Conservation (phyloP, 2,329 filamentous ascomycete genomes). For the Exophiala alcalophila region DNA sequence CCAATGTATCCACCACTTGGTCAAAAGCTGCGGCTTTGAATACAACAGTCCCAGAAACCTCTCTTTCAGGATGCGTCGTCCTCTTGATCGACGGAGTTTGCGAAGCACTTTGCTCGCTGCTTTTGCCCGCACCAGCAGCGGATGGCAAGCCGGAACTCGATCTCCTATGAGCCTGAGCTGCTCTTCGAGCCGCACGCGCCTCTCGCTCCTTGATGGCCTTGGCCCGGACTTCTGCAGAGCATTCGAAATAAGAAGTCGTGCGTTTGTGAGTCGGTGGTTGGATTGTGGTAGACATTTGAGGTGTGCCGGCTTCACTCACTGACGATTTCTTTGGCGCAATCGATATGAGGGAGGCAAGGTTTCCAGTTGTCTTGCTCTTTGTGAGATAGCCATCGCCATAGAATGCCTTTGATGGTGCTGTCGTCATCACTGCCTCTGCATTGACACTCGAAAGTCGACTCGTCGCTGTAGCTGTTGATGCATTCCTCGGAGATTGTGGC, state of each 20-base stretch:
- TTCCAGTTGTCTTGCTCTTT: constrained; percentile 29
- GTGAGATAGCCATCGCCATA: constrained; percentile 18
- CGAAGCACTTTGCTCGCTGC: not conserved
- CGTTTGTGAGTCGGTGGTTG: constrained; percentile 4
- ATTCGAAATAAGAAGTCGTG: constrained; percentile 16
- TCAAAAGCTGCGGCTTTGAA: constrained; percentile 1
- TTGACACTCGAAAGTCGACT: constrained; percentile 23
- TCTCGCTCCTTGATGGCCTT: constrained; percentile 16
- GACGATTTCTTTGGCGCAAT: constrained; percentile 11
- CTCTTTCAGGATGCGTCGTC: not conserved
- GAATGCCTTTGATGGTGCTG: constrained; percentile 3
- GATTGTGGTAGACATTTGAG: not conserved
- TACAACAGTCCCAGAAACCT: not conserved
- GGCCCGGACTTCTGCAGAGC: constrained; percentile 14
- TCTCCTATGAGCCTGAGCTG: constrained; percentile 9
- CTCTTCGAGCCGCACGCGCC: constrained; percentile 10
- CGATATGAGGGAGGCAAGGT: constrained; percentile 21
- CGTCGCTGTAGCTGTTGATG: constrained; percentile 13
- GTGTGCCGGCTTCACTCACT: constrained; percentile 1
- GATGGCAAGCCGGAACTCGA: constrained; percentile 8
- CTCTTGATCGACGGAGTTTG: constrained; percentile 1
- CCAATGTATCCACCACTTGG: constrained; percentile 7
- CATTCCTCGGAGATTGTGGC: constrained; percentile 8
- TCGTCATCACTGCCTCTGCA: constrained; percentile 18
- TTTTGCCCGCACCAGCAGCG: not conserved